Conservation (phyloP, 345 rosid species). For the Rhodamnia rubescens region DNA sequence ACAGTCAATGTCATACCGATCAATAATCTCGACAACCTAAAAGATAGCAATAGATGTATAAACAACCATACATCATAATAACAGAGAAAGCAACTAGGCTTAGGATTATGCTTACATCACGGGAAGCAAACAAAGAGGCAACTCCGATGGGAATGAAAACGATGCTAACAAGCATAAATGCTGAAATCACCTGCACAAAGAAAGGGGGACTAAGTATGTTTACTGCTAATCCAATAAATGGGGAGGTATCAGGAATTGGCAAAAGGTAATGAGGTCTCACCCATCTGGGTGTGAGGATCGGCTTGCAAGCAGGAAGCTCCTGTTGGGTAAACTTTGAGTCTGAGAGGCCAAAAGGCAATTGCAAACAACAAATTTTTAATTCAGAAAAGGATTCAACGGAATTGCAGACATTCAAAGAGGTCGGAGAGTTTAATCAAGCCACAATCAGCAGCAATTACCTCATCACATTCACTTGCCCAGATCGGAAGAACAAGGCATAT, state of each 20-base stretch:
- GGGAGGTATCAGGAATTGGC: not conserved
- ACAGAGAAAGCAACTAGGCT: not conserved
- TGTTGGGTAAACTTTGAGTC: constrained; percentile 95
- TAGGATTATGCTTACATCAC: constrained; percentile 27
- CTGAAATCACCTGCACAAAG: constrained; percentile 63
- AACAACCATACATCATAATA: not conserved
- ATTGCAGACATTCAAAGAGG: not conserved
- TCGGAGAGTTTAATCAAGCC: not conserved
- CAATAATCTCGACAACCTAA: constrained; percentile 85
- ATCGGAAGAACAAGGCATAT: not conserved
- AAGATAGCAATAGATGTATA: not conserved
- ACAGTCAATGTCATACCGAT: constrained; percentile 68
- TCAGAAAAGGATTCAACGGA: not conserved
- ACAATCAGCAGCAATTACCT: not conserved
- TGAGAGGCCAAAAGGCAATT: constrained; percentile 16
- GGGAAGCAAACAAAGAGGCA: constrained; percentile 82
- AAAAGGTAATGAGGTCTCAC: constrained; percentile 21
- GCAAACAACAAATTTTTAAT: not conserved
- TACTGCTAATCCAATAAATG: not conserved
- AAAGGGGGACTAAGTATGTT: not conserved
- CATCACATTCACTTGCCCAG: not conserved
- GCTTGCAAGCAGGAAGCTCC: constrained; percentile 99
- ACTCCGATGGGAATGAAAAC: constrained; percentile 95
- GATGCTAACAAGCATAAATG: constrained; percentile 81
- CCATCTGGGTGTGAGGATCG: constrained; percentile 93